Base-by-base conservation (phyloP, 192 early-diverging fungal genomes). In the Podila horticola region DNA sequence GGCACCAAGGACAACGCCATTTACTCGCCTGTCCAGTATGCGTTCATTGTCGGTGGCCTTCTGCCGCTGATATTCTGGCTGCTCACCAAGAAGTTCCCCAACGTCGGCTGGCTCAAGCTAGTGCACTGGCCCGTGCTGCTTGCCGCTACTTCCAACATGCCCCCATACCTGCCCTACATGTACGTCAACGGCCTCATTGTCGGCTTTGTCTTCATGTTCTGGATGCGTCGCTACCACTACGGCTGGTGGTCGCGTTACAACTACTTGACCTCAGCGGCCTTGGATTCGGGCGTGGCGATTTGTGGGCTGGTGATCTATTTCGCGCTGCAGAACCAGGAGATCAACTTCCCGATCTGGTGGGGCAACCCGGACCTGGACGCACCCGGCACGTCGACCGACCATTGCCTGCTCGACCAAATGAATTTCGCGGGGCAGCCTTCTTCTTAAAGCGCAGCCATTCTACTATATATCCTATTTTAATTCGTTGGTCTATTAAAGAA, bases 281-380 rank as follows among this genome's bases (percentile, higher is more conserved):
- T 91, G 20, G 91, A 92, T 74, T 71, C 85, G 20, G 91, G 92
- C 9, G 75, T 86, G 11, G 89, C 87, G 10, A 74, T 90, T 8
- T 22, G 64, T 8, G 82, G 65, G 1, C 10, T 90, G 12, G 51
- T 89, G 28, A 84, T 89, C 52, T 89, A 84, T 36, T 72, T 83
- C 33, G 83, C 82, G 3, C 7, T 77, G 69, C 73, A 6, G n/a
- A 61, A 13, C 50, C 55, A 51, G n/a, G 19, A 26, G 20, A 38
- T n/a, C 22, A 50, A 2, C 36, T 59, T 63, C 15, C 70, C 70
- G 3, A 34, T 19, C 10, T 72, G 70, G 70, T 72, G 70, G 70
- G 70, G 70, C 12, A 64, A 72, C 62, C 61, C 61, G 17, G 28
- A 84, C 79, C 69, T 77, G 85, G 62, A 84, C n/a, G n/a, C n/a